These are phyloP conservation scores for Chlamydomonas urium DNA, from an alignment of 139 green algal species.

Conservation along the genomic window DNA sequence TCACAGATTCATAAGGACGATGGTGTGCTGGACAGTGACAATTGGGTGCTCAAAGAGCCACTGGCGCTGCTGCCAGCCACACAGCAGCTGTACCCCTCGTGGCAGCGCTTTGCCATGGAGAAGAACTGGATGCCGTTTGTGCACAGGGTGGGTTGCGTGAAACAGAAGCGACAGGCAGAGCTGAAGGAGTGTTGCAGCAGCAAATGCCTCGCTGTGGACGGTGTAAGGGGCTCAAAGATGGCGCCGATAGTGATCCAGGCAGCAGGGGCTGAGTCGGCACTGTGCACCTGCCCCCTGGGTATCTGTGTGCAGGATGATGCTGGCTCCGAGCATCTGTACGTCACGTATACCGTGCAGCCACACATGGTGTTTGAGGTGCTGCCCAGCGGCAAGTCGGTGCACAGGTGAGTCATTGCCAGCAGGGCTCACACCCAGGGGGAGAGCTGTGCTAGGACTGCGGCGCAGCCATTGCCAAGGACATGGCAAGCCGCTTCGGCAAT, in stretches of 20 bases:
- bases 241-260: too few relatives aligned
- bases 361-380: constrained; percentile 28
- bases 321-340: constrained; percentile 19
- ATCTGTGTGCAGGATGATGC: not conserved
- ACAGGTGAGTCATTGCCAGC: not conserved
- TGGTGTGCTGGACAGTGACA: not conserved
- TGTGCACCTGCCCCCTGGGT: not conserved
- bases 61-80: constrained; percentile 2
- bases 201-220: too few relatives aligned
- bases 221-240: too few relatives aligned
- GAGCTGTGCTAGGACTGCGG: too few relatives aligned
- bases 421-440: too few relatives aligned
- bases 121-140: constrained; percentile 50
- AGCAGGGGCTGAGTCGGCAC: too few relatives aligned
- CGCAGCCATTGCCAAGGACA: too few relatives aligned
- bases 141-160: constrained; percentile 12
- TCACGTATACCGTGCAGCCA: constrained; percentile 34
- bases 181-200: too few relatives aligned
- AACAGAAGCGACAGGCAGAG: too few relatives aligned
- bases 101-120: constrained; percentile 21
- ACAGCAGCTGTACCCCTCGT: constrained; percentile 5
- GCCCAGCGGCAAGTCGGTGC: constrained; percentile 15
- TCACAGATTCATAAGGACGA: too few relatives aligned
- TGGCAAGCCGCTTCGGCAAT: too few relatives aligned
- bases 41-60: constrained; percentile 21